These are phyloP conservation scores for Eremochloa ophiuroides DNA, from an alignment of 176 grass and related monocot genomes.

Conservation along the genomic window DNA sequence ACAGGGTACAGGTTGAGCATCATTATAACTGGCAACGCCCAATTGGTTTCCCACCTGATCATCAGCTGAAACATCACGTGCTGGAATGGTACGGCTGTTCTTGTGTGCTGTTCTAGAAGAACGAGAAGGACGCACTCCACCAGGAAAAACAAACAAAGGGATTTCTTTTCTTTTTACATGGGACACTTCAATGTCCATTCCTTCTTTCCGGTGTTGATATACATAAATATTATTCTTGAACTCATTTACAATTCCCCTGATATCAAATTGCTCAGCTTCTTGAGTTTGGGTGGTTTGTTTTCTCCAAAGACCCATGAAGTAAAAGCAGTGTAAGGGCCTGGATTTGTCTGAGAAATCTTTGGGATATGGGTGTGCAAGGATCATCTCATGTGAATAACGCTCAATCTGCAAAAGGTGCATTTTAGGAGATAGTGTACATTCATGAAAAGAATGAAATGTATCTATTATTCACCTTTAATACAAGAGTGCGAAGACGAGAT, in stretches of 20 bases:
- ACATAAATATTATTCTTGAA: slow-evolving; percentile 60
- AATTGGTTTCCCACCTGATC: slow-evolving; percentile 29
- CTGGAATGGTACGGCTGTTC: slow-evolving; percentile 24
- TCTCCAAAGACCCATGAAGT: slow-evolving; percentile 79
- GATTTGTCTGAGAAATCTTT: slow-evolving; percentile 66
- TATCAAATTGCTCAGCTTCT: slow-evolving; percentile 82
- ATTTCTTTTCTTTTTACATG: slow-evolving; percentile 83
- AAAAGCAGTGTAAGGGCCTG: slow-evolving; percentile 59
- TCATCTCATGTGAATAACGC: slow-evolving; percentile 57
- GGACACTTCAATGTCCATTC: slow-evolving; percentile 82
- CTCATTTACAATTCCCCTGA: slow-evolving; percentile 80
- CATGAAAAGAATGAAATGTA: slow-evolving; percentile 13
- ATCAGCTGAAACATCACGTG: slow-evolving; percentile 38
- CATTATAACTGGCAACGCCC: neutral
- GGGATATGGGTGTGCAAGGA: slow-evolving; percentile 74
- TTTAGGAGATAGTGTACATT: slow-evolving; percentile 1
- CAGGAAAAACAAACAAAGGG: slow-evolving; percentile 78
- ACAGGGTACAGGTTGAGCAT: slow-evolving; percentile 23
- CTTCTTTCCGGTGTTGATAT: slow-evolving; percentile 52
- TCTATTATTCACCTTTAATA: slow-evolving; percentile 62
- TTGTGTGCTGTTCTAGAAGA: slow-evolving; percentile 31
- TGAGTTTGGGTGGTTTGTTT: slow-evolving; percentile 61
- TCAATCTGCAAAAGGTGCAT: slow-evolving; percentile 54
- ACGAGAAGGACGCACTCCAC: slow-evolving; percentile 58
- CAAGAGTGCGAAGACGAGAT: slow-evolving; percentile 80